phyloP scores from a whole-genome alignment of 805 yeast genomes.

The Wickerhamomyces mucosus region DNA sequence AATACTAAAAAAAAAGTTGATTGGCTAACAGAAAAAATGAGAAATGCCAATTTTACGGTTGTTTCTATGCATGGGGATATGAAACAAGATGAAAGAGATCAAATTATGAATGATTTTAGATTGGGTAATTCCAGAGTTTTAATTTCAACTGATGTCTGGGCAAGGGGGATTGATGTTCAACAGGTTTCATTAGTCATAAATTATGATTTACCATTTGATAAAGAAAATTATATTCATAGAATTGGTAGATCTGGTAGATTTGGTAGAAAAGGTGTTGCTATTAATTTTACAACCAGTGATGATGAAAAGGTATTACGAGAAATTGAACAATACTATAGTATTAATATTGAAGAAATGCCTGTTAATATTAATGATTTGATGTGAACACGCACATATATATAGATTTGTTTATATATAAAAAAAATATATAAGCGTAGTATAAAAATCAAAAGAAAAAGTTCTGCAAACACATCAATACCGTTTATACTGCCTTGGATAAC shows the following conservation, averaged over 20 bases:
- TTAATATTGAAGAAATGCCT: constrained; percentile 72
- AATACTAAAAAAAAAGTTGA: constrained; percentile 95
- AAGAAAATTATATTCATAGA: constrained; percentile 94
- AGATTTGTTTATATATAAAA: too few relatives aligned
- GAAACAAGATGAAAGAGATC: constrained; percentile 91
- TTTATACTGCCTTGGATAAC: constrained; percentile 6
- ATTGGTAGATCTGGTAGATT: constrained; percentile 98
- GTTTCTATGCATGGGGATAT: constrained; percentile 96
- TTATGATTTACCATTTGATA: constrained; percentile 87
- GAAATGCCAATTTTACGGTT: constrained; percentile 78
- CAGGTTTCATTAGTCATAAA: constrained; percentile 94
- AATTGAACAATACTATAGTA: constrained; percentile 63
- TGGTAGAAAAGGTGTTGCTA: constrained; percentile 98
- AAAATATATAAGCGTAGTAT: too few relatives aligned
- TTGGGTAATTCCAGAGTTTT: constrained; percentile 87
- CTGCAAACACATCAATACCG: too few relatives aligned
- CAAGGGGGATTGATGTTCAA: constrained; percentile 98
- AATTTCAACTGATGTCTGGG: constrained; percentile 95
- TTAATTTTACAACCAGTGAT: constrained; percentile 79
- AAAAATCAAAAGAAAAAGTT: too few relatives aligned
- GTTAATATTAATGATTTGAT: constrained; percentile 49
- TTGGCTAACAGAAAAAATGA: constrained; percentile 75
- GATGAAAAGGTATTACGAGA: constrained; percentile 71
- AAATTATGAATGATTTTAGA: constrained; percentile 93
- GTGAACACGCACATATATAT: too few relatives aligned